Conservation (phyloP, 2,329 filamentous ascomycete species). For the Microsporum audouinii region DNA sequence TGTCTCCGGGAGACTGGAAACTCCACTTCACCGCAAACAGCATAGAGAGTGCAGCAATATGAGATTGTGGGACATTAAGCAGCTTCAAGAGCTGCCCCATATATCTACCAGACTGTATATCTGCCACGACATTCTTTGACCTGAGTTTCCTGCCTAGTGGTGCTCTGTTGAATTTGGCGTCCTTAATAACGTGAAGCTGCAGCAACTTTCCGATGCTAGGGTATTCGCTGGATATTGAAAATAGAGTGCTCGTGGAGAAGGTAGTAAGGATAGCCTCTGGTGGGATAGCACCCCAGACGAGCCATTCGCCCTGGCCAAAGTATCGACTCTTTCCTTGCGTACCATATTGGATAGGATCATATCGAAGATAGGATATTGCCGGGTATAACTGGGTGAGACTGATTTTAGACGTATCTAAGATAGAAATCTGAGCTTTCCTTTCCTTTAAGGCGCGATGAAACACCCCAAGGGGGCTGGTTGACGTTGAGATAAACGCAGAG, state of each 20-base stretch:
- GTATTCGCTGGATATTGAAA: constrained; percentile 13
- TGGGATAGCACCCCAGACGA: constrained; percentile 26
- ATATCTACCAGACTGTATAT: constrained; percentile 14
- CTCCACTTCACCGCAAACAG: constrained; percentile 18
- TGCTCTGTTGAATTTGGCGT: not conserved
- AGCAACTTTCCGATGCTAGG: constrained; percentile 19
- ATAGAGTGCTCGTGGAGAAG: constrained; percentile 18
- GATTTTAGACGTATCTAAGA: constrained; percentile 22
- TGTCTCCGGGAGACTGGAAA: constrained; percentile 11
- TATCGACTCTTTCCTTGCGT: constrained; percentile 17
- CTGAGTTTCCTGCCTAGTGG: constrained; percentile 10
- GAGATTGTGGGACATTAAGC: constrained; percentile 16
- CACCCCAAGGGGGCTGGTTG: constrained; percentile 18
- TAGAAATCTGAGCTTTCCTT: constrained; percentile 18
- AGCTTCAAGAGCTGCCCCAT: constrained; percentile 19
- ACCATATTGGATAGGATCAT: constrained; percentile 5
- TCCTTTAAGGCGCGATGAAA: constrained; percentile 24
- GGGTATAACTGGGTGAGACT: not conserved
- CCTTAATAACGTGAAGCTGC: constrained; percentile 18
- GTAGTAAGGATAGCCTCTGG: constrained; percentile 21
- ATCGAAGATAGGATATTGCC: not conserved
- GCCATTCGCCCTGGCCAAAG: constrained; percentile 23
- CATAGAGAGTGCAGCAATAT: constrained; percentile 17
- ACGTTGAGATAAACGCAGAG: constrained; percentile 28
- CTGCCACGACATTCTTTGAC: constrained; percentile 11